phyloP scores from a whole-genome alignment of 306 rosid species.

The Cicer pinnatifidum region DNA sequence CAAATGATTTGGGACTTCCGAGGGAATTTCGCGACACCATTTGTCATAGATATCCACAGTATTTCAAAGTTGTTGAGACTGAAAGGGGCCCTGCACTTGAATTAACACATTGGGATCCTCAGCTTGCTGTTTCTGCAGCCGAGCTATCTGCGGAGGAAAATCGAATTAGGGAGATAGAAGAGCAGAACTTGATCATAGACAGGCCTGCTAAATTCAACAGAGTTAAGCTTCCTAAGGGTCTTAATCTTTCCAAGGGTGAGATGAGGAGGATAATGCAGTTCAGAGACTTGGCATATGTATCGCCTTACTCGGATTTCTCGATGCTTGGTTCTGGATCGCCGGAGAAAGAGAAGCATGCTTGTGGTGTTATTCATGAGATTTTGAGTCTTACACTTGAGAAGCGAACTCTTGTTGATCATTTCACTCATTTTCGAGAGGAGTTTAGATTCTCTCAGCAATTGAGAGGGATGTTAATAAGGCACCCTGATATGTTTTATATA shows the following conservation, averaged over 20 bases:
- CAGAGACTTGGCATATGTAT: conserved; percentile 78
- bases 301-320: conserved; percentile 87
- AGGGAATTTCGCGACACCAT: conserved; percentile 79
- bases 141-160: conserved; percentile 80
- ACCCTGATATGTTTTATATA: conserved; percentile 88
- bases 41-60: conserved; percentile 82
- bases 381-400: conserved; percentile 87
- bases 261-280: conserved; percentile 71
- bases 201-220: conserved; percentile 74
- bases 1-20: conserved; percentile 76
- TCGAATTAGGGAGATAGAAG: conserved; percentile 63
- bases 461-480: conserved; percentile 89
- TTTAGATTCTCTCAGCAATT: conserved; percentile 86
- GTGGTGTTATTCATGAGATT: conserved; percentile 86
- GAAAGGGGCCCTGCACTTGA: conserved; percentile 80
- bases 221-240: conserved; percentile 81
- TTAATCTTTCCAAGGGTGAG: conserved; percentile 79
- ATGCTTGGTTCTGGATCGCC: conserved; percentile 60
- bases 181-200: conserved; percentile 77
- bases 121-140: conserved; percentile 87
- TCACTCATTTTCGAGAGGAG: conserved; percentile 93
- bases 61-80: conserved; percentile 76
- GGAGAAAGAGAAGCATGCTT: conserved; percentile 87
- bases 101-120: conserved; percentile 90
- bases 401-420: conserved; percentile 78